These are phyloP conservation scores for Populus deltoides DNA, from an alignment of 345 rosid species.

Conservation along the genomic window DNA sequence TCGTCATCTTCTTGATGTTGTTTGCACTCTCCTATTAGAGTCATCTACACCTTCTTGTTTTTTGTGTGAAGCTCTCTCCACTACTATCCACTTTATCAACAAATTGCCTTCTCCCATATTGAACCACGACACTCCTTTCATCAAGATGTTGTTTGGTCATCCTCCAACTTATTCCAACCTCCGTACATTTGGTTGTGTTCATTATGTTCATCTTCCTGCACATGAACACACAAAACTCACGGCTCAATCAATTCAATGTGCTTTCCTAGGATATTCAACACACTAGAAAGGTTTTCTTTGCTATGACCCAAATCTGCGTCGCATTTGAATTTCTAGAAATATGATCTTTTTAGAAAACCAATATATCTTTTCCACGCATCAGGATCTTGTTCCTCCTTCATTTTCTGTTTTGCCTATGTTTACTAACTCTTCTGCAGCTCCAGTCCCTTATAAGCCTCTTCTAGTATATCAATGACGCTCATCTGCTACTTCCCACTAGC, in stretches of 20 bases:
- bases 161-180: not conserved
- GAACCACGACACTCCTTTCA: not conserved
- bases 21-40: fast-evolving
- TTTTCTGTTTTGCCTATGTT: no score
- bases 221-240: not conserved
- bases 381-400: not conserved
- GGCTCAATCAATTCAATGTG: not conserved
- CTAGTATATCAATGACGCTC: not conserved
- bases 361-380: not conserved
- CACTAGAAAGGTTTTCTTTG: not conserved
- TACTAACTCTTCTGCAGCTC: not conserved
- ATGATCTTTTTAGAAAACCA: not conserved
- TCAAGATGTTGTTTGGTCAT: not conserved
- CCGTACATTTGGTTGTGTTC: not conserved
- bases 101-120: not conserved
- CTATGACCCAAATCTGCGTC: not conserved
- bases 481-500: no score
- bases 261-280: not conserved
- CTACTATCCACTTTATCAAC: not conserved
- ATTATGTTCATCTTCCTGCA: not conserved
- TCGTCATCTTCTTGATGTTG: not conserved
- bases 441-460: not conserved
- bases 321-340: not conserved
- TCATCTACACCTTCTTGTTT: not conserved
- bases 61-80: not conserved